These are phyloP conservation scores for Leccinum longicurvipes DNA, from an alignment of 768 basidiomycete species.

Conservation along the genomic window DNA sequence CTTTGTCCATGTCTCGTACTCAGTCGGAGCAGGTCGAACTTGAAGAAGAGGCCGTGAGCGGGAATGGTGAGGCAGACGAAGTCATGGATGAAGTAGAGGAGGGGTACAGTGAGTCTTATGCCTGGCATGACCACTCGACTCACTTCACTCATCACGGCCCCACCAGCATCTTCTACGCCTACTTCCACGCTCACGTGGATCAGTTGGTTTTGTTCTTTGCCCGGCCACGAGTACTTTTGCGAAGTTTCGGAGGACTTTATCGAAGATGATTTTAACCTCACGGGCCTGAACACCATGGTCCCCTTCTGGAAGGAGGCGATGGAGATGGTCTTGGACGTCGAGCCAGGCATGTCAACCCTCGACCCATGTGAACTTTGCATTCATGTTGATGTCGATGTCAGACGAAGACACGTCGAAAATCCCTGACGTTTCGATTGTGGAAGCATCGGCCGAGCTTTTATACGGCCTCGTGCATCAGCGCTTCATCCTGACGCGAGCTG, in stretches of 20 bases:
- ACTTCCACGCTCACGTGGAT: slow-evolving; percentile 95
- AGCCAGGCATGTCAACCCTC: slow-evolving; percentile 71
- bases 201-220: slow-evolving; percentile 92
- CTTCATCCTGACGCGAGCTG: slow-evolving; percentile 92
- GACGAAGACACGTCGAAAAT: slow-evolving; percentile 95
- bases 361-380: slow-evolving; percentile 9
- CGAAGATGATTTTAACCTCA: slow-evolving; percentile 98
- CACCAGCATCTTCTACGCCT: slow-evolving; percentile 79
- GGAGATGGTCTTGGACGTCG: slow-evolving; percentile 99
- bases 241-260: slow-evolving; percentile 99
- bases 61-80: slow-evolving; percentile 63
- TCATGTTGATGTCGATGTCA: slow-evolving; percentile 26
- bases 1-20: slow-evolving; percentile 39
- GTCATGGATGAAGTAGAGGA: slow-evolving; percentile 69
- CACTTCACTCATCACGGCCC: slow-evolving; percentile 16
- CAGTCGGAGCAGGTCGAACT: slow-evolving; percentile 49
- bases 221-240: slow-evolving; percentile 97
- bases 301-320: slow-evolving; percentile 99
- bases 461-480: slow-evolving; percentile 98
- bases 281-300: slow-evolving; percentile 91
- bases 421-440: slow-evolving; percentile 97
- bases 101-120: slow-evolving; percentile 69
- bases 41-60: slow-evolving; percentile 62
- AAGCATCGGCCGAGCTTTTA: slow-evolving; percentile 94
- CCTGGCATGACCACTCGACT: slow-evolving; percentile 4